These are phyloP conservation scores for Aureobasidium namibiae DNA, from an alignment of 2,329 filamentous ascomycete genomes.

Conservation along the genomic window DNA sequence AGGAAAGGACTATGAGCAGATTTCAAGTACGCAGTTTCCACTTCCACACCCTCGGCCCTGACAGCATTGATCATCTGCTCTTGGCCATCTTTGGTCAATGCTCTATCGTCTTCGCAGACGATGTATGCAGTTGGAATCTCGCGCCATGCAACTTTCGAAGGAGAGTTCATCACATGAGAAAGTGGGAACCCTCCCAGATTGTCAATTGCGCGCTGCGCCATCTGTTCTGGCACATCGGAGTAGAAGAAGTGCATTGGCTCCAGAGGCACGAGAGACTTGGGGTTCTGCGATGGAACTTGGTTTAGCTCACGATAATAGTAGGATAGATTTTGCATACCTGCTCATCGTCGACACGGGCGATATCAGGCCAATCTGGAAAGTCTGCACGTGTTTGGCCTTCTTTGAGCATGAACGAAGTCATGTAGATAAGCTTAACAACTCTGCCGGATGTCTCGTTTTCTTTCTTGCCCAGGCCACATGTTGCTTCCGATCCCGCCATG, in stretches of 20 bases:
- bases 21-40: constrained; percentile 17
- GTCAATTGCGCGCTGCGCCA: neutral
- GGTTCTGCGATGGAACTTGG: neutral
- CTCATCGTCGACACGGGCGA: neutral
- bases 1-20: constrained; percentile 24
- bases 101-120: constrained; percentile 32
- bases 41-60: constrained; percentile 7
- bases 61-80: constrained; percentile 28
- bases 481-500: constrained; percentile 21
- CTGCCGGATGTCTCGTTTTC: constrained; percentile 11
- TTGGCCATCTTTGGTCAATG: constrained; percentile 29
- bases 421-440: constrained; percentile 22
- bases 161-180: neutral
- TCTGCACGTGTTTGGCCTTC: neutral
- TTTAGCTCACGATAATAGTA: neutral
- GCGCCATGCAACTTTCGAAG: constrained; percentile 16
- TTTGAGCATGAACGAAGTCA: constrained; percentile 15
- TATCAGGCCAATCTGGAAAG: neutral
- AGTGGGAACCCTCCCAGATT: neutral
- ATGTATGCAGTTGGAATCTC: constrained; percentile 34
- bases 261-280: neutral
- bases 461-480: constrained; percentile 18
- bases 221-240: constrained; percentile 4
- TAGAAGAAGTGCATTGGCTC: neutral
- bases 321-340: neutral